Conservation (phyloP, 768 basidiomycete species). For the Mycena amicta region DNA sequence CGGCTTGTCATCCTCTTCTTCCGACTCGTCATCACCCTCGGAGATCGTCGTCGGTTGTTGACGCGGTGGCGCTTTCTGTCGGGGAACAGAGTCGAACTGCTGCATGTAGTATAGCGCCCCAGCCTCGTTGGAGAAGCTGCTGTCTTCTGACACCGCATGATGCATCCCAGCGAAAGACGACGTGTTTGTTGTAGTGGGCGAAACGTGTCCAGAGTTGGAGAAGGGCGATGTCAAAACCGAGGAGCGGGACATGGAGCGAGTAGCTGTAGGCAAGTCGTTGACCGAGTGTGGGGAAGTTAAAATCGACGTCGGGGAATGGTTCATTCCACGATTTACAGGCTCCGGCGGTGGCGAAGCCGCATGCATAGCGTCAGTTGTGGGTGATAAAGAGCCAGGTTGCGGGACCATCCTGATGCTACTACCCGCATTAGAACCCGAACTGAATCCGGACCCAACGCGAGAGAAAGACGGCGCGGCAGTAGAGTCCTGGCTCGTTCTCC, state of each 20-base stretch:
- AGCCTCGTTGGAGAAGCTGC: constrained; percentile 54
- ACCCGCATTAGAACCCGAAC: constrained; percentile 16
- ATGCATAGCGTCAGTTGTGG: not conserved
- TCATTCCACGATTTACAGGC: constrained; percentile 14
- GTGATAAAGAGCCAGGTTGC: too few relatives aligned
- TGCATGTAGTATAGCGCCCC: constrained; percentile 74
- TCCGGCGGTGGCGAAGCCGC: constrained; percentile 2
- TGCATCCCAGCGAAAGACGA: constrained; percentile 16
- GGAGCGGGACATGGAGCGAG: constrained; percentile 15
- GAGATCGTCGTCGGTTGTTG: constrained; percentile 50
- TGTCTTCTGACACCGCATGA: constrained; percentile 29
- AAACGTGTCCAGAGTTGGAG: constrained; percentile 31
- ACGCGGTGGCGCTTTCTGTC: constrained; percentile 25
- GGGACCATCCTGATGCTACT: constrained; percentile 12
- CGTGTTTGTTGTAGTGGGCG: constrained; percentile 20
- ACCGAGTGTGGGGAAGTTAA: constrained; percentile 38
- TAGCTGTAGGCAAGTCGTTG: constrained; percentile 4
- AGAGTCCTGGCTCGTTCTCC: constrained; percentile 38
- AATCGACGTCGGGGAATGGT: constrained; percentile 28
- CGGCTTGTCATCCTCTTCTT: constrained; percentile 30
- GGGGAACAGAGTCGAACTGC: constrained; percentile 42
- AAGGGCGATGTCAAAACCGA: constrained; percentile 41
- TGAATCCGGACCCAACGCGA: constrained; percentile 43
- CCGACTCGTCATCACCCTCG: constrained; percentile 45
- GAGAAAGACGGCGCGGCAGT: constrained; percentile 30